Conservation (phyloP, 768 basidiomycete genomes). For the Guyanaporus albipodus region DNA sequence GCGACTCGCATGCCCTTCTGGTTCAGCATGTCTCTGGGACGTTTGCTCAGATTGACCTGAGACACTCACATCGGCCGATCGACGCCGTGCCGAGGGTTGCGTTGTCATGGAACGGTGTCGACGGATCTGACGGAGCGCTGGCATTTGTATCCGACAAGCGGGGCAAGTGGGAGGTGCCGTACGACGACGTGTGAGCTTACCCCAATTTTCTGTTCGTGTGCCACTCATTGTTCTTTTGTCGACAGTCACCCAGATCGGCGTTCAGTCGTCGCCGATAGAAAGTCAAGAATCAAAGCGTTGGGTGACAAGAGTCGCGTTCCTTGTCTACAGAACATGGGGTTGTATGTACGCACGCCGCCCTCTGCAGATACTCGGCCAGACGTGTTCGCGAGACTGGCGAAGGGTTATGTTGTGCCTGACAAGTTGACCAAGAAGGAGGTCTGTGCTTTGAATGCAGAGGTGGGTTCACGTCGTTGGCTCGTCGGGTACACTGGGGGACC, state of each 20-base stretch:
- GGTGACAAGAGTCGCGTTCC: slow-evolving; percentile 56
- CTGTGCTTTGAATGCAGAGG: slow-evolving; percentile 62
- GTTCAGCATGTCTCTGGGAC: slow-evolving; percentile 70
- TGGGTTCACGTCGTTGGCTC: slow-evolving; percentile 13
- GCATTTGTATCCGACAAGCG: slow-evolving; percentile 62
- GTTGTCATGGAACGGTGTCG: slow-evolving; percentile 54
- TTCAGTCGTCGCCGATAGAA: slow-evolving; percentile 24
- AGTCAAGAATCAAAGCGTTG: slow-evolving; percentile 47
- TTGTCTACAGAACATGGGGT: slow-evolving; percentile 54
- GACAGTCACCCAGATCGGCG: slow-evolving; percentile 36
- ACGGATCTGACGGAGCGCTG: slow-evolving; percentile 46
- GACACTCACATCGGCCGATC: slow-evolving; percentile 58
- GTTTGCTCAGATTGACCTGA: slow-evolving; percentile 76
- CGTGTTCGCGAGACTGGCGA: slow-evolving; percentile 57
- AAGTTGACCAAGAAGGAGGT: slow-evolving; percentile 38
- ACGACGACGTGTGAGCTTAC: slow-evolving; percentile 69
- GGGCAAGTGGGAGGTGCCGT: slow-evolving; percentile 61
- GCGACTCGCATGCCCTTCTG: slow-evolving; percentile 69
- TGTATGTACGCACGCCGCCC: slow-evolving; percentile 29
- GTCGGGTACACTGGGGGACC: neutral
- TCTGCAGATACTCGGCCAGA: slow-evolving; percentile 29
- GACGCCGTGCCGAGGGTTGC: slow-evolving; percentile 64
- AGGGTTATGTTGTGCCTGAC: slow-evolving; percentile 48
- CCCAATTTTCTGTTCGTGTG: neutral
- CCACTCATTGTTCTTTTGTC: neutral